Conservation (phyloP, 1,139 yeast genomes). For the Pichia sp. region DNA sequence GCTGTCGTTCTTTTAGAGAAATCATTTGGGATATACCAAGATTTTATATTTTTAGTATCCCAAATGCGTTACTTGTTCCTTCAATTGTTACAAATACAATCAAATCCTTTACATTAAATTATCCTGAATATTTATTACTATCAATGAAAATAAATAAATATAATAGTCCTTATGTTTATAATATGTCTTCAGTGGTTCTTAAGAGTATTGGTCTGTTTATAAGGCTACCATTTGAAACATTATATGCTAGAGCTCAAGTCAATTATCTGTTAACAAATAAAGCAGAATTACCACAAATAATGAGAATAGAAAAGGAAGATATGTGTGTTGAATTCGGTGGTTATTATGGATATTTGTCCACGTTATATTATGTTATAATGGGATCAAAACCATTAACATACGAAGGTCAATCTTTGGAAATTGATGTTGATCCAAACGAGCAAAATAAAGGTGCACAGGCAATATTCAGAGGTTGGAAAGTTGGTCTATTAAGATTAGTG, state of each 20-base stretch:
- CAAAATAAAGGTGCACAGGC: constrained; percentile 39
- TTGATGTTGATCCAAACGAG: constrained; percentile 28
- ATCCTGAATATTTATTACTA: constrained; percentile 69
- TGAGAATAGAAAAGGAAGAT: constrained; percentile 33
- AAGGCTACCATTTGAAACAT: constrained; percentile 80
- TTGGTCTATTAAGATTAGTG: constrained; percentile 68
- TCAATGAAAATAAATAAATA: constrained; percentile 65
- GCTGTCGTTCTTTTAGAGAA: constrained; percentile 34
- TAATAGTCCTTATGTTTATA: constrained; percentile 57
- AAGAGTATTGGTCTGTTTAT: constrained; percentile 66
- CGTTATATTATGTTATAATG: constrained; percentile 41
- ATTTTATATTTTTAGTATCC: constrained; percentile 46
- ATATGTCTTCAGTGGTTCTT: constrained; percentile 39
- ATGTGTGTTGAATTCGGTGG: constrained; percentile 49
- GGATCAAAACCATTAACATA: constrained; percentile 32
- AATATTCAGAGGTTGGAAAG: constrained; percentile 87
- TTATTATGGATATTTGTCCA: constrained; percentile 46
- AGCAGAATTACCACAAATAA: constrained; percentile 28
- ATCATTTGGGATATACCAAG: constrained; percentile 33
- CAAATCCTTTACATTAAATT: constrained; percentile 54
- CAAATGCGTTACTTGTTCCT: constrained; percentile 40
- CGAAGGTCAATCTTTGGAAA: constrained; percentile 22
- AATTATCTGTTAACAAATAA: constrained; percentile 42
- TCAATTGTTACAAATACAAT: constrained; percentile 60
- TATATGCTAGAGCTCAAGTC: constrained; percentile 78